Evolutionary conservation across 208 protist genomes (phyloP), one percentile per base, ranked within the genome.

Genomic region (Acanthamoeba castellanii): DNA sequence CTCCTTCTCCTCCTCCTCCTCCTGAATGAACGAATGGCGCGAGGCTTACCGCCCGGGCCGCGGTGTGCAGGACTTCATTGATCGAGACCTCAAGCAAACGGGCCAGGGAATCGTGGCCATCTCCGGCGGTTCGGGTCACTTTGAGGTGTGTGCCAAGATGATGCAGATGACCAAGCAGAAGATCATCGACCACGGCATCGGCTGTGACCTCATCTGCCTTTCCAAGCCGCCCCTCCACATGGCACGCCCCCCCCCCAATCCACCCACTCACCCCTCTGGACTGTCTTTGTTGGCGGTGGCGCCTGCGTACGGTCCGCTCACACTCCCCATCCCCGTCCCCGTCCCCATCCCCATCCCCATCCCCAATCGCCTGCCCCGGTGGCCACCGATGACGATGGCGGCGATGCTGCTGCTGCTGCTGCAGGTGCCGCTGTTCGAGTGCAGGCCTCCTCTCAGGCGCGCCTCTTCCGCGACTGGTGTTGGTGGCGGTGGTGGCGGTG

Each of bases 131-230:
- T 96, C 96, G 14, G 97, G 97, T n/a, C 85, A 96, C 27, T 98
- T 97, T 81, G 95, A 97, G 34, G 97, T 98, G 34, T 95, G 97
- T 66, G 42, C 76, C 47, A 64, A 95, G 37, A 68, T 97, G 16
- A 95, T 88, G 93, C 72, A 96, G 50, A 30, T 97, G 14, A 97
- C 96, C 34, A 97, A 98, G 94, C 97, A 98, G 45, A 95, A 96
- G 81, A 97, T 98, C 95, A 96, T 98, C 59, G 97, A 98, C 89
- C 97, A 97, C 84, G 97, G 97, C 81, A 95, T 98, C 74, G 96
- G 97, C 30, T 97, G 93, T 52, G 97, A 98, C 95, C 37, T 98
- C n/a, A 84, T 98, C 37, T 97, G 96, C 84, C 64, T 98, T 81
- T 85, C 81, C 25, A 94, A 76, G 3, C 96, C 95, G 52, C 97